phyloP scores from a whole-genome alignment of 2,329 filamentous ascomycete genomes.

The Neonectria sp. region DNA sequence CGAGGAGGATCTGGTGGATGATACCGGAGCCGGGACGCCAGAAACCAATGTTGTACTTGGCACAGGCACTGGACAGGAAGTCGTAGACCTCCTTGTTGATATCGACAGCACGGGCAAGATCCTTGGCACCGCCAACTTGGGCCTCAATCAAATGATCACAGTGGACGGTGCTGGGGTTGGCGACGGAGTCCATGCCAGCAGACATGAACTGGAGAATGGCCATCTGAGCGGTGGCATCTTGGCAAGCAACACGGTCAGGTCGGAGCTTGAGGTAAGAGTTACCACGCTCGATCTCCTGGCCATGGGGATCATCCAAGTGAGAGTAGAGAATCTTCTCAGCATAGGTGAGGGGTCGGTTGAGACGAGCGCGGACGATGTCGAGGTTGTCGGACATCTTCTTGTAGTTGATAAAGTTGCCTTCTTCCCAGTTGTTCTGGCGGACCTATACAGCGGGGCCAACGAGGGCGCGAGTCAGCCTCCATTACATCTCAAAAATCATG shows the following conservation, averaged over 20 bases:
- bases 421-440: conserved; percentile 97
- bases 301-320: conserved; percentile 96
- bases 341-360: conserved; percentile 94
- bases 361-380: conserved; percentile 86
- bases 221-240: conserved; percentile 99
- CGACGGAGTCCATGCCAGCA: conserved; percentile 94
- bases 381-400: conserved; percentile 99
- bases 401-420: conserved; percentile 98
- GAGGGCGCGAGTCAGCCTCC: conserved; percentile 34
- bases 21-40: conserved; percentile 99
- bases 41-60: conserved; percentile 99
- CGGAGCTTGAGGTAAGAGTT: conserved; percentile 96
- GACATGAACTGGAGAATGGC: conserved; percentile 99
- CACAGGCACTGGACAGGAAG: conserved; percentile 93
- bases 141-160: conserved; percentile 99
- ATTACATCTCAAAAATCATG: background rate
- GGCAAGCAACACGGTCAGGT: conserved; percentile 97
- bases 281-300: conserved; percentile 96
- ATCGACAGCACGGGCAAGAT: conserved; percentile 89
- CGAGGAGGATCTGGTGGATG: conserved; percentile 98
- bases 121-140: conserved; percentile 92
- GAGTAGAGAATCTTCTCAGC: conserved; percentile 99
- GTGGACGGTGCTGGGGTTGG: conserved; percentile 96
- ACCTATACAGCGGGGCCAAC: conserved; percentile 63
- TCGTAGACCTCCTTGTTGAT: conserved; percentile 99